Evolutionary conservation across 2,329 filamentous ascomycete genomes (phyloP).

Genomic region (Emmonsiellopsis sp.): DNA sequence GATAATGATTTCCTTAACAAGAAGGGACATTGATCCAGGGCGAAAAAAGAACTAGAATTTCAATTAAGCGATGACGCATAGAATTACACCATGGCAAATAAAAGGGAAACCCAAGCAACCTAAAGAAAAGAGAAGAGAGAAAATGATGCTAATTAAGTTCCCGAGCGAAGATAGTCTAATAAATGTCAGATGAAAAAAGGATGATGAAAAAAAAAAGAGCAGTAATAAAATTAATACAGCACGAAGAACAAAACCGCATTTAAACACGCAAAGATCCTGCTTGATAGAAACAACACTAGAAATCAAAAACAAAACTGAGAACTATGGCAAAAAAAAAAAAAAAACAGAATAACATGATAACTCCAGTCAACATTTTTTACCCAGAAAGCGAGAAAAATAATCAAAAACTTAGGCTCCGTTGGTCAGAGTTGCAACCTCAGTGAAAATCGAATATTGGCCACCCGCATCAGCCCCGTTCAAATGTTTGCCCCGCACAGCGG

Average conservation of each 20-base stretch:
- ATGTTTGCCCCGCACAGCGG: conserved; percentile 64
- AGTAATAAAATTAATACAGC: too few species aligned
- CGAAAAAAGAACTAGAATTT: neutral
- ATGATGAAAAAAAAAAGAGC: too few species aligned
- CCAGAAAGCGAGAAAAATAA: neutral
- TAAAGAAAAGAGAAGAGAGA: neutral
- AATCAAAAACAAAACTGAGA: too few species aligned
- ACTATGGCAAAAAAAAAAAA: too few species aligned
- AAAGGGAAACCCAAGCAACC: neutral
- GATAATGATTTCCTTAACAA: neutral
- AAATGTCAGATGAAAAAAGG: too few species aligned
- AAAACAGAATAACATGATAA: too few species aligned
- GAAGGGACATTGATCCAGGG: neutral
- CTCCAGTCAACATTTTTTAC: too few species aligned
- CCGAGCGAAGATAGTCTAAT: too few species aligned
- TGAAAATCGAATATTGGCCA: conserved; percentile 57
- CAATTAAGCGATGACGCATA: neutral
- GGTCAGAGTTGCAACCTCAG: conserved; percentile 17
- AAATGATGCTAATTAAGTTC: neutral
- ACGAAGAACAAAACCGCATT: too few species aligned
- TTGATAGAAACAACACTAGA: too few species aligned
- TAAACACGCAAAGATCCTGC: too few species aligned
- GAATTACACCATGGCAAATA: neutral
- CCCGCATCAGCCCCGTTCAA: conserved; percentile 75
- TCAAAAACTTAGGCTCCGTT: neutral